These are phyloP conservation scores for Chlamydomonas sp. DNA, from an alignment of 139 green algal species.

Conservation along the genomic window DNA sequence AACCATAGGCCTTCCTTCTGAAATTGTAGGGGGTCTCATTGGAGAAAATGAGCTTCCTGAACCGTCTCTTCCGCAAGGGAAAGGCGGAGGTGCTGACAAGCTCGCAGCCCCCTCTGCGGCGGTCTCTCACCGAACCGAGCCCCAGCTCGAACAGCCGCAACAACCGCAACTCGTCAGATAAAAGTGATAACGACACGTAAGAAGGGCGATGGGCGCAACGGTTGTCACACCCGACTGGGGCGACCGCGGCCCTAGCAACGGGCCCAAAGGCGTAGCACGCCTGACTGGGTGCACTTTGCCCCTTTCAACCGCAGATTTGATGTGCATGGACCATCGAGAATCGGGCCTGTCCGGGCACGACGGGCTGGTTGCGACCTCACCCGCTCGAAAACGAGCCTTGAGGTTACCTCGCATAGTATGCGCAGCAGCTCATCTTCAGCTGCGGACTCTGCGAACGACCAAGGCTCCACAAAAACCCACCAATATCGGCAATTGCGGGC, in stretches of 20 bases:
- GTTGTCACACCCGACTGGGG: not conserved
- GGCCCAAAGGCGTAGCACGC: not conserved
- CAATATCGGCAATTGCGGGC: slow-evolving; percentile 14
- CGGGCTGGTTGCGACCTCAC: slow-evolving; percentile 10
- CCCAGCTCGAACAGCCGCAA: not conserved
- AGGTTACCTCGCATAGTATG: not conserved
- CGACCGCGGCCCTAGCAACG: not conserved
- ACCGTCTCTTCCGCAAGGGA: slow-evolving; percentile 26
- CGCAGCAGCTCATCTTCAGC: not conserved
- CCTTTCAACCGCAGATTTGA: not conserved
- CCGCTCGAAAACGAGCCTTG: slow-evolving; percentile 1
- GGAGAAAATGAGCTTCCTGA: slow-evolving; percentile 20
- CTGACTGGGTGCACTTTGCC: not conserved
- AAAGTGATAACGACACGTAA: slow-evolving; percentile 27
- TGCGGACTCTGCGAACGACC: not conserved
- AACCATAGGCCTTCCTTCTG: too few species aligned
- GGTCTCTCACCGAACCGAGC: slow-evolving; percentile 16
- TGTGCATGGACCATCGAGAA: not conserved
- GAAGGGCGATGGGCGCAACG: not conserved
- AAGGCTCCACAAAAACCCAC: not conserved
- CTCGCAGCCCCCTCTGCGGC: not conserved
- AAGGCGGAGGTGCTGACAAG: slow-evolving; percentile 10
- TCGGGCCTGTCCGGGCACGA: not conserved
- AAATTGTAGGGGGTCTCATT: too few species aligned
- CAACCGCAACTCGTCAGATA: not conserved